Evolutionary conservation across 441 rosid genomes (phyloP), one percentile per base, ranked within the genome.

Genomic region (Populus trichocarpa): DNA sequence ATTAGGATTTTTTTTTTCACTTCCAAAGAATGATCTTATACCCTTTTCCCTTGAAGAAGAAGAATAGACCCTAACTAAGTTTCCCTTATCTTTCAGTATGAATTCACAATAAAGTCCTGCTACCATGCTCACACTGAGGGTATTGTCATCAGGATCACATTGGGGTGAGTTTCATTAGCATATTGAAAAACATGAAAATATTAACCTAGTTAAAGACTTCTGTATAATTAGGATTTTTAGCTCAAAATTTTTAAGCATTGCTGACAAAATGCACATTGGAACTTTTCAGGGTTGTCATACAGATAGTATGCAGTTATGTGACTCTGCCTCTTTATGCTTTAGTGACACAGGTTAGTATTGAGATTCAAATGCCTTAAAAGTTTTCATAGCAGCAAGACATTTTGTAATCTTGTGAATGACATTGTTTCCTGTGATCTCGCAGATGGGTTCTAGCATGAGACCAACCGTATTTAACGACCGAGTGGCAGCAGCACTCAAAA

Each of bases 361-460:
- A 38, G 59, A 40, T 11, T 25, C 13, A 23, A 36, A 28, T 67
- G 70, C n/a, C 23, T 8, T 22, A 0, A 7, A 23, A 14, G 38
- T 11, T 33, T 64, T 9, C 22, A 67, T 67, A 16, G 38, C 70
- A 14, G 23, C 0, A 22, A 25, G 57, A 10, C 46, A 20, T 36
- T n/a, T 2, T 36, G 42, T 26, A 11, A 40, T 38, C 53, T n/a
- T 16, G 57, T 22, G 35, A 9, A 74, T 66, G 33, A 69, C 67
- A 73, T 20, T 38, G 53, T 74, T 69, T 38, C 50, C 23, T 38
- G 61, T 42, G 35, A 67, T 77, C 69, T 65, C 78, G 22, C 79
- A 94, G 97, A 96, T 96, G 99, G 99, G 99, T 57, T 85, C 97
- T 0, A 83, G 90, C 80, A 96, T 96, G 97, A 92, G 90, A 67